Evolutionary conservation across 768 basidiomycete genomes (phyloP), one percentile per base, ranked within the genome.

Genomic region (Rhodotorula paludigena): DNA sequence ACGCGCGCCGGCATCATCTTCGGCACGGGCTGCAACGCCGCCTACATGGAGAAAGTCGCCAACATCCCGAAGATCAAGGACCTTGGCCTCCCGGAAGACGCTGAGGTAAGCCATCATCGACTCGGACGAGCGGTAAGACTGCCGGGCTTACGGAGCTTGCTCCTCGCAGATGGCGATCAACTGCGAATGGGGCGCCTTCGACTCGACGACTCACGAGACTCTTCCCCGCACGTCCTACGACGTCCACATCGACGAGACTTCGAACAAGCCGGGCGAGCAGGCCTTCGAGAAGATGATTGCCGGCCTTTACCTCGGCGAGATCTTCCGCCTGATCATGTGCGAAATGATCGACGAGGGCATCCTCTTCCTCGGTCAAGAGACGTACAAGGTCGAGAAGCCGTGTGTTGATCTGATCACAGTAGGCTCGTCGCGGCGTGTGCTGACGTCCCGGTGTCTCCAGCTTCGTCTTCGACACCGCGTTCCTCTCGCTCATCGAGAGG

Each of bases 181-280:
- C 78, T 94, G 94, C 80, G 90, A 93, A 85, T 92, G 89, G 92
- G 93, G 92, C 66, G 94, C 94, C 0, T 99, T 99, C 77, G 96
- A 99, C 79, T 94, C 92, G 16, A 47, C 48, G 7, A 91, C 92
- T 71, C 92, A 98, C 75, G 89, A 93, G 77, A 88, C 96, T 77
- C 84, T 99, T 16, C 96, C 94, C 8, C 82, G 96, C 73, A 96
- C 93, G 8, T 91, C 92, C 78, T 98, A 94, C 78, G 96, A 99
- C 75, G 81, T 84, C 64, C 87, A 85, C 73, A 92, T 99, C 32
- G 96, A 99, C 75, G 88, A 94, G 74, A 83, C 85, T 10, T 96
- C 92, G 4, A 97, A 98, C 83, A 99, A 99, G 79, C 93, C 94
- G 6, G 87, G 86, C 33, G 92, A 97, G 80, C 94, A 98, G 78